A percentile compares a stretch with the other conserved stretches of the same genome.
Evolutionary conservation across 768 basidiomycete species (phyloP).

Genomic region (Xerocomellus chrysenteron): DNA sequence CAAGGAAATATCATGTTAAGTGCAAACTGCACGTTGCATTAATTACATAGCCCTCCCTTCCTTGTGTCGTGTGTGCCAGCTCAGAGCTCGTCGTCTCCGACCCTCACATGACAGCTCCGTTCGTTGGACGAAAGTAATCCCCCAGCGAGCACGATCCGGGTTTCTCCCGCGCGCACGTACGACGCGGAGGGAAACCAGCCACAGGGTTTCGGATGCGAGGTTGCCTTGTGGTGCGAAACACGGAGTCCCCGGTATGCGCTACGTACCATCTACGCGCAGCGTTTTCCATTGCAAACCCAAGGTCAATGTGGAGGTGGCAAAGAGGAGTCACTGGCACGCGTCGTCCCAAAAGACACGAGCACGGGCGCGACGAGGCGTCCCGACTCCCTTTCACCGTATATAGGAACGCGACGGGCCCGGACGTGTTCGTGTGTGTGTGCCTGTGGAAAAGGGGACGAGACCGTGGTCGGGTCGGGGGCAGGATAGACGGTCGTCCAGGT

Average conservation of each 20-base stretch:
- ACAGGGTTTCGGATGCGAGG: constrained; percentile 17
- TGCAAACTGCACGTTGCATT: too few relatives aligned
- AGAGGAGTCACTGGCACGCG: constrained; percentile 32
- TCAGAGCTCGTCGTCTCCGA: constrained; percentile 33
- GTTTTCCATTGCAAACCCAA: constrained; percentile 27
- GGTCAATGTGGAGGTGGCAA: constrained; percentile 2
- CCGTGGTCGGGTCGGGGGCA: constrained; percentile 30
- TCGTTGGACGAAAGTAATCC: constrained; percentile 43
- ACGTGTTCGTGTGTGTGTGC: background rate
- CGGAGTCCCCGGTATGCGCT: too few relatives aligned
- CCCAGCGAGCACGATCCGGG: constrained; percentile 37
- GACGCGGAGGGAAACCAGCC: constrained; percentile 44
- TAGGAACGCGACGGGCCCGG: constrained; percentile 29
- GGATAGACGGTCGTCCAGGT: constrained; percentile 28
- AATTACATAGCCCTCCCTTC: too few relatives aligned
- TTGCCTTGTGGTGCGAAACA: constrained; percentile 24
- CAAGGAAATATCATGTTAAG: too few relatives aligned
- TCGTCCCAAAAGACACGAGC: constrained; percentile 43
- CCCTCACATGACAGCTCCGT: constrained; percentile 42
- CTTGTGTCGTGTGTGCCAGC: background rate
- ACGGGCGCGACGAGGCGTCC: constrained; percentile 33
- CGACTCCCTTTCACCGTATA: constrained; percentile 41
- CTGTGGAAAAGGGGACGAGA: constrained; percentile 24
- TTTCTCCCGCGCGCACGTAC: constrained; percentile 23
- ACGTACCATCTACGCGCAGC: constrained; percentile 12